Base-by-base conservation (phyloP, 768 basidiomycete species). In the Collybiopsis luxurians region DNA sequence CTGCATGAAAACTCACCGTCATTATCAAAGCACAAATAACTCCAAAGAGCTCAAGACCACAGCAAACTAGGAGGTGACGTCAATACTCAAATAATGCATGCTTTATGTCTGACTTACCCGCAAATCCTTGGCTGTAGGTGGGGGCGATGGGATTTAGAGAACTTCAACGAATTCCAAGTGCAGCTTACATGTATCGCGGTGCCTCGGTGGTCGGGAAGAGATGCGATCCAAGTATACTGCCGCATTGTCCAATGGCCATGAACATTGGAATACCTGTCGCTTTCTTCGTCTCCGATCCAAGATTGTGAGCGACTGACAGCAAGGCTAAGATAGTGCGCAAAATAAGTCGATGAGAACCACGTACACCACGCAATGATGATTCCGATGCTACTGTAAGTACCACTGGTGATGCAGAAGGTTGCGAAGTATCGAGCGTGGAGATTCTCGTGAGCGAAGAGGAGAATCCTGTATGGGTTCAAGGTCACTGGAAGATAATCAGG, bases 211-310 rank as follows among this genome's bases (percentile, higher is more conserved):
- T 71, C 0, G 88, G 89, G 68, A 83, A 90, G 12, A 91, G 71
- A 57, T 89, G 87, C 0, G 87, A 79, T n/a, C 87, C 89, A n/a
- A 89, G 74, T 44, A 89, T 71, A 59, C 87, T 87, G 12, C 88
- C 89, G 51, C 87, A 83, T 64, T 91, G 89, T 0, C 89, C 89
- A 36, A 91, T 89, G 11, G 86, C 80, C 84, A 89, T 89, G 65
- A 90, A 89, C 71, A 88, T 78, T 9, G 87, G 87, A 30, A 89
- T 86, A 0, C 89, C 89, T 0, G 87, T 82, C 0, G 89, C 89
- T 55, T 81, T 83, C 69, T 91, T 90, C 0, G 85, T 84, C 63
- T 91, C 89, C 0, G 89, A 89, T 2, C 87, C 89, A 6, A 89
- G 77, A 62, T 90, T 91, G 63, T 90, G 87, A 3, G 86, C 81